Base-by-base conservation (phyloP, 164 flowering plant genomes). In the Berberis thunbergii region DNA sequence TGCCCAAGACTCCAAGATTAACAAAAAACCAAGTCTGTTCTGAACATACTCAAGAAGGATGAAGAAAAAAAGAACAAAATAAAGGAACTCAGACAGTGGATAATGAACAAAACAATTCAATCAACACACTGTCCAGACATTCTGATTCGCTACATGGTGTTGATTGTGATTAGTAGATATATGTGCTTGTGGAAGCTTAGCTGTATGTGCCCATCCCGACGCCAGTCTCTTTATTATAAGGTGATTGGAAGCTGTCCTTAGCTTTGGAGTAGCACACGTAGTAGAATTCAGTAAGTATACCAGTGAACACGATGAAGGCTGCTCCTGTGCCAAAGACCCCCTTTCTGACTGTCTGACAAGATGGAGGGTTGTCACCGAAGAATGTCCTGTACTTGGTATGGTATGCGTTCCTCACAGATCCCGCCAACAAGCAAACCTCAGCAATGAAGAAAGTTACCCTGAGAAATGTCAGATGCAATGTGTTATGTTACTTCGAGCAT, bases 251-350 rank as follows among this genome's bases (percentile, higher is more conserved):
- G 67, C 67, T 69, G 42, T 65, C 86, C 45, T 66, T 73, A 39
- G 91, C 87, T 58, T 76, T 83, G 38, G 89, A 71, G 66, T 75
- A 89, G 81, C 60, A 73, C 42, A 84, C 64, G 54, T 81, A 87
- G 80, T 86, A 87, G 61, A 87, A 65, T 61, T 83, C 71, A 3
- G 89, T 70, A 46, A 87, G 63, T 3, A 92, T 84, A 64, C 77
- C 72, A 1, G 85, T 92, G 83, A 89, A 76, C 73, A 88, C 74
- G 41, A 73, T 61, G 73, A 89, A 89, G 2, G 88, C 83, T 12
- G 97, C 98, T 3, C 90, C 97, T 0, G 92, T 91, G 1, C 70
- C 97, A 64, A 93, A 88, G 3, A 84, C 86, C 41, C 92, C 91
- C 77, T 83, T 85, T 60, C 97, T 82, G 66, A 88, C 41, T 7